Evolutionary conservation across 1,284 basidiomycete genomes (phyloP), one percentile per base, ranked within the genome.

Genomic region (Ganoderma leucocontextum): DNA sequence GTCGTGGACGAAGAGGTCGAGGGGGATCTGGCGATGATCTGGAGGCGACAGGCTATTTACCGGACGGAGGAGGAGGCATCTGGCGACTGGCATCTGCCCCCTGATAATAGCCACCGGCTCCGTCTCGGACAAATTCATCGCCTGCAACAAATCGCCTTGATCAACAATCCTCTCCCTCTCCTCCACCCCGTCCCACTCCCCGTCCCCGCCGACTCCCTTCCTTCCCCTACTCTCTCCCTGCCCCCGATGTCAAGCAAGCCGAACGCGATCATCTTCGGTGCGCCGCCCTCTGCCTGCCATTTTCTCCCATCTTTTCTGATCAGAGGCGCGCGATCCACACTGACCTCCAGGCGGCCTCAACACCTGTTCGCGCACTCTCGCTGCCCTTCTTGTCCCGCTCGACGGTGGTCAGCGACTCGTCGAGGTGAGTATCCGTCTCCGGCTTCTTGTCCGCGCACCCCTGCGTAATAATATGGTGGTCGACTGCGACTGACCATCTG

Each of bases 211-310:
- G 58, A 6, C 58, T 67, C 38, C 66, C 64, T 39, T 47, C 60
- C 41, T 59, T 69, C 41, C 64, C 64, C 65, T 61, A 39, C 49
- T 68, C 53, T 55, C 52, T 39, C 38, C 55, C 65, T 59, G 60
- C 53, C 53, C 61, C 67, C 70, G 67, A 83, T 83, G 82, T 78
- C 82, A 62, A 78, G 77, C 60, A 92, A 90, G 78, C 91, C 92
- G n/a, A 89, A 81, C 79, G 94, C 88, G 39, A 85, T 95, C 74
- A 92, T 96, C 73, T 91, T 95, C 73, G 94, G 94, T 95, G 72
- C 74, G 87, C 58, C 62, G 41, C 22, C 63, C 41, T 60, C 41
- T 47, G n/a, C 52, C 57, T 33, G 36, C 35, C 55, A 19, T 47
- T 52, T 58, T 58, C 39, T 59, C 19, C 69, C 60, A 52, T 52